Evolutionary conservation across 495 filamentous ascomycete genomes (phyloP).

Genomic region (Lasiosphaeriaceae sp.): DNA sequence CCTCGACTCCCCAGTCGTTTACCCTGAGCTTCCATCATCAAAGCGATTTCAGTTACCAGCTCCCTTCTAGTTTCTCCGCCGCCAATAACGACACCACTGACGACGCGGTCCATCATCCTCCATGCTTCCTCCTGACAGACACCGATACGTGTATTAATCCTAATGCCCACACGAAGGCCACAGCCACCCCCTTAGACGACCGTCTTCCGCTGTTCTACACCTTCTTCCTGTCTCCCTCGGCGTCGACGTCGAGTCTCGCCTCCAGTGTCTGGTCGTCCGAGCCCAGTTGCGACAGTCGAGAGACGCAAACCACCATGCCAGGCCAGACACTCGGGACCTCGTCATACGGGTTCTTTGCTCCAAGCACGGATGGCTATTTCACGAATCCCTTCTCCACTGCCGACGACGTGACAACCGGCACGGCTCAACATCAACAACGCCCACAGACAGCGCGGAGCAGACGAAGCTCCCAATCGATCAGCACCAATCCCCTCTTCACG

Average conservation of each 20-base stretch:
- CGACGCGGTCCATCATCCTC: constrained; percentile 11
- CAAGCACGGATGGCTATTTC: constrained; percentile 14
- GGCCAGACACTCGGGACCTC: constrained; percentile 17
- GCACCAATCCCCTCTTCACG: constrained; percentile 24
- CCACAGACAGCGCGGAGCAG: constrained; percentile 23
- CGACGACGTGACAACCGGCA: constrained; percentile 3
- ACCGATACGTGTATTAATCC: constrained; percentile 1
- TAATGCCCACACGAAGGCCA: not conserved
- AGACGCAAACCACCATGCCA: constrained; percentile 19
- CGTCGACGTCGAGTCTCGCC: constrained; percentile 23
- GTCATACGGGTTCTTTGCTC: constrained; percentile 5
- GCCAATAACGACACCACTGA: constrained; percentile 7
- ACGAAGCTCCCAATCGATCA: constrained; percentile 11
- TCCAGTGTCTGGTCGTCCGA: constrained; percentile 14
- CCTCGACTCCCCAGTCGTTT: constrained; percentile 23
- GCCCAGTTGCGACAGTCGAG: constrained; percentile 4
- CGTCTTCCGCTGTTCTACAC: constrained; percentile 14
- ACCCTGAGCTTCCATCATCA: constrained; percentile 16
- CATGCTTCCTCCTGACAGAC: constrained; percentile 4
- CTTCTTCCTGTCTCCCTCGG: constrained; percentile 28
- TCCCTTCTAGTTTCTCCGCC: constrained; percentile 21
- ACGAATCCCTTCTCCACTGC: constrained; percentile 1
- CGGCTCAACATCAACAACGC: constrained; percentile 12
- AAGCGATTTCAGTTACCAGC: constrained; percentile 19
- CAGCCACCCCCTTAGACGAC: constrained; percentile 4